Base-by-base conservation (phyloP, 2,329 filamentous ascomycete genomes). In the Trichoderma guizhouense region DNA sequence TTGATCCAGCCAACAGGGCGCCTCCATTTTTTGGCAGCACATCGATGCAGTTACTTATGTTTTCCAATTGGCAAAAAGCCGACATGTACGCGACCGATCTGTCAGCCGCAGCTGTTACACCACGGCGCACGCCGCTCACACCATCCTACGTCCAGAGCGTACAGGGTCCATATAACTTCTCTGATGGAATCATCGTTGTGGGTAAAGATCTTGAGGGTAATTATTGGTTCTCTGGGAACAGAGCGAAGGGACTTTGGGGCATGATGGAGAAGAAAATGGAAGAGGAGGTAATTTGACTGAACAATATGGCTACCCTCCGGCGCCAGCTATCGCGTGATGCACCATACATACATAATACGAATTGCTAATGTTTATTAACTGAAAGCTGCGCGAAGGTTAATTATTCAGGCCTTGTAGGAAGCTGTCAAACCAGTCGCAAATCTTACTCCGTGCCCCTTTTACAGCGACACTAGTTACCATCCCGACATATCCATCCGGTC, bases 161-260 rank as follows among this genome's bases (percentile, higher is more conserved):
- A 14, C 63, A 66, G 47, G 63, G 47, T 9, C 63, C 63, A 24
- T 61, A 69, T 47, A 61, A 51, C 28, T 69, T 69, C 24, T 14
- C 26, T 2, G 51, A 61, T 32, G 66, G 36, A 28, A 47, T 69
- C 1, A 58, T 61, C 8, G 61, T 69, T 4, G 55, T 69, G 24
- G 66, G 57, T 8, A 69, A 61, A 32, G 66, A 69, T 15, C 7
- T 28, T 8, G 57, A 39, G 4, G 66, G 58, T 12, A 69, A 69
- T 76, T 86, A 69, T 21, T 69, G 66, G 66, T 39, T 69, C 6
- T 66, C 63, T 36, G 63, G 63, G 34, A 11, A 66, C 21, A 66
- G 43, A 26, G 47, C 43, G 24, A 34, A 66, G 9, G 47, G 63
- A 0, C 63, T 66, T 8, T 66, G 47, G 63, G 63, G 15, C 14